Evolutionary conservation across 2,329 filamentous ascomycete genomes (phyloP).

Genomic region (Penicillium sp.): DNA sequence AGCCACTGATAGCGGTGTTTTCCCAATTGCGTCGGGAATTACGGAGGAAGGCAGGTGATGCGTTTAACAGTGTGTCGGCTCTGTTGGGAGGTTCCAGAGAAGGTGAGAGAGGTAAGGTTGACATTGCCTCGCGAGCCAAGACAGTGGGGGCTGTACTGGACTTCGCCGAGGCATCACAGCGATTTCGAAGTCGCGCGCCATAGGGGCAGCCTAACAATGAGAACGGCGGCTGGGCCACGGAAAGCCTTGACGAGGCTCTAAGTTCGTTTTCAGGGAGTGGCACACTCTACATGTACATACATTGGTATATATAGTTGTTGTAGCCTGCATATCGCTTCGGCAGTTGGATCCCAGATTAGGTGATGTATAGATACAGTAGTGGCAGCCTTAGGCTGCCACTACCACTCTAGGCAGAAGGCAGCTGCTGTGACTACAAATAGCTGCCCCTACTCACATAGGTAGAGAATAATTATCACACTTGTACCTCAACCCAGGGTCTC

Average conservation of each 20-base stretch:
- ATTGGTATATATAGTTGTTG: slow-evolving; percentile 15
- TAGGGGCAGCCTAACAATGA: slow-evolving; percentile 4
- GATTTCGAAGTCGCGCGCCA: slow-evolving; percentile 22
- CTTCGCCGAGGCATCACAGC: slow-evolving; percentile 21
- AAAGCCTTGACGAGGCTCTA: slow-evolving; percentile 23
- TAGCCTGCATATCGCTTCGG: slow-evolving; percentile 11
- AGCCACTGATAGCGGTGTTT: no score
- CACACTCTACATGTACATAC: slow-evolving; percentile 21
- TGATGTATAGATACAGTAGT: slow-evolving; percentile 9
- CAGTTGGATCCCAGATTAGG: slow-evolving; percentile 9
- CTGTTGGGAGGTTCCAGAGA: slow-evolving; percentile 24
- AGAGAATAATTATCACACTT: slow-evolving; percentile 10
- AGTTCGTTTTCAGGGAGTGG: slow-evolving; percentile 22
- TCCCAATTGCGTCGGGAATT: slow-evolving; percentile 12
- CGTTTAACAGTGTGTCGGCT: slow-evolving; percentile 21
- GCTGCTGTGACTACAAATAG: slow-evolving; percentile 11
- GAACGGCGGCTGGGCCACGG: slow-evolving; percentile 17
- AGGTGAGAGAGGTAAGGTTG: slow-evolving; percentile 14
- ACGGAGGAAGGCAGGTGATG: slow-evolving; percentile 18
- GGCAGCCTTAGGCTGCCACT: slow-evolving; percentile 12
- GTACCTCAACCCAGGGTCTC: slow-evolving; percentile 11
- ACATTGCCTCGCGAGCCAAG: slow-evolving; percentile 6
- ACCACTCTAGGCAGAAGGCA: slow-evolving; percentile 11
- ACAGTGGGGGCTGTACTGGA: slow-evolving; percentile 12
- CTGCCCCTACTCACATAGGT: slow-evolving; percentile 9